Evolutionary conservation across 2,329 filamentous ascomycete genomes (phyloP), one percentile per base, ranked within the genome.

Genomic region (Emmonsia crescens): DNA sequence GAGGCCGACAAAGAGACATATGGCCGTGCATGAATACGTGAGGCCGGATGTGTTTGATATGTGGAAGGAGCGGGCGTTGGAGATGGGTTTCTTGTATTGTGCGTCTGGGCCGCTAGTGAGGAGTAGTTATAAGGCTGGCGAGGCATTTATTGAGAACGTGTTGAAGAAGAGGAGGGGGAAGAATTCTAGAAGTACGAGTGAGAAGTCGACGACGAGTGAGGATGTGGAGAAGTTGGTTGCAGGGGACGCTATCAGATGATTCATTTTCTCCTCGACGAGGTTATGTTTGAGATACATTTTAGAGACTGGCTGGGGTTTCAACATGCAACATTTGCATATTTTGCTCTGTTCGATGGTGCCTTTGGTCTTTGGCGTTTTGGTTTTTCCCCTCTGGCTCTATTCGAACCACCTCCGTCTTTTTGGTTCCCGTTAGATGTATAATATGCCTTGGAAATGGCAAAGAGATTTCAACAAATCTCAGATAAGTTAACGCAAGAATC

Each of bases 61-160:
- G 70, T 99, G 94, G 94, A 85, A 89, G 64, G 85, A 91, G 77
- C 85, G 91, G 59, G 93, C 94, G 46, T 81, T 97, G 54, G 91
- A 96, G 65, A 85, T 97, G 86, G 94, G 94, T 56, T 99, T 99
- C 82, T 77, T 99, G 68, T 99, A 97, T 79, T 96, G 91, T 73
- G 94, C 94, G 16, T 94, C 89, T 62, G 94, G 94, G 0, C 94
- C 94, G 1, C 79, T 99, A 56, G 93, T 99, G 29, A 84, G 94
- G 63, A 96, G 91, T 67, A 95, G 89, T 55, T 99, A 99, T 79
- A 99, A 99, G 80, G 94, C 94, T 1, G 94, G 94, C 44, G 94
- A 99, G 79, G 91, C 91, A 1, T 99, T 99, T 73, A 99, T 99
- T 68, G 94, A 99, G 81, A 99, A 99, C 69, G 93, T 99, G 24